Conservation (phyloP, 257 asterid species). For the Pogostemon cablin region DNA sequence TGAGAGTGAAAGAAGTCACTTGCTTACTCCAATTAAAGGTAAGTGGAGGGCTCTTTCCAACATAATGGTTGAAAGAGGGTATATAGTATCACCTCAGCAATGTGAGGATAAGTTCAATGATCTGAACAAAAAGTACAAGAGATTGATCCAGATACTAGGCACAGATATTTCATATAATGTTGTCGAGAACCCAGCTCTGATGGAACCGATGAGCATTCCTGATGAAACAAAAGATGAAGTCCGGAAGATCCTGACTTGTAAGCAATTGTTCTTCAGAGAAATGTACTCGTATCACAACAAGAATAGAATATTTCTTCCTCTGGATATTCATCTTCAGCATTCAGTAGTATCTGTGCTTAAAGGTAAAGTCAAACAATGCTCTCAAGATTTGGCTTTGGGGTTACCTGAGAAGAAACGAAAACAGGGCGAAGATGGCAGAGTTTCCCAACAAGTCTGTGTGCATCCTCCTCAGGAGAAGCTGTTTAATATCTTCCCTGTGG, state of each 20-base stretch:
- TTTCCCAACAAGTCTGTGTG: neutral
- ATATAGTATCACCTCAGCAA: slow-evolving; percentile 60
- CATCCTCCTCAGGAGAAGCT: neutral
- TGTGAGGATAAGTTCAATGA: slow-evolving; percentile 68
- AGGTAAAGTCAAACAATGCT: slow-evolving; percentile 27
- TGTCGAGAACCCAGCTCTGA: slow-evolving; percentile 44
- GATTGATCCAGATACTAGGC: slow-evolving; percentile 51
- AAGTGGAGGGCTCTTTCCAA: slow-evolving; percentile 61
- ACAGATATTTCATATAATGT: slow-evolving; percentile 34
- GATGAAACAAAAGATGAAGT: slow-evolving; percentile 40
- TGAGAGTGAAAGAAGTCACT: slow-evolving; percentile 17
- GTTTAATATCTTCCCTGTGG: neutral
- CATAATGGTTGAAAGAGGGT: slow-evolving; percentile 50
- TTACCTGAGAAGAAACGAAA: slow-evolving; percentile 39
- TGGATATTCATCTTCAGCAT: slow-evolving; percentile 38
- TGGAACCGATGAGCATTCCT: slow-evolving; percentile 40
- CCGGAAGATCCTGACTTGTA: slow-evolving; percentile 44
- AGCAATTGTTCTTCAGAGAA: slow-evolving; percentile 51
- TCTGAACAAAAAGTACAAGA: slow-evolving; percentile 52
- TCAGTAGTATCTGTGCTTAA: slow-evolving; percentile 37
- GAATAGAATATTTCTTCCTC: slow-evolving; percentile 40
- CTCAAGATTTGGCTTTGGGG: slow-evolving; percentile 16
- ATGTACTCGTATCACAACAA: slow-evolving; percentile 52
- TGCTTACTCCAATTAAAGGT: slow-evolving; percentile 36
- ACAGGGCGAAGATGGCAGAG: slow-evolving; percentile 29